Conservation (phyloP, 1,284 basidiomycete genomes). For the Apiotrichum porosum region DNA sequence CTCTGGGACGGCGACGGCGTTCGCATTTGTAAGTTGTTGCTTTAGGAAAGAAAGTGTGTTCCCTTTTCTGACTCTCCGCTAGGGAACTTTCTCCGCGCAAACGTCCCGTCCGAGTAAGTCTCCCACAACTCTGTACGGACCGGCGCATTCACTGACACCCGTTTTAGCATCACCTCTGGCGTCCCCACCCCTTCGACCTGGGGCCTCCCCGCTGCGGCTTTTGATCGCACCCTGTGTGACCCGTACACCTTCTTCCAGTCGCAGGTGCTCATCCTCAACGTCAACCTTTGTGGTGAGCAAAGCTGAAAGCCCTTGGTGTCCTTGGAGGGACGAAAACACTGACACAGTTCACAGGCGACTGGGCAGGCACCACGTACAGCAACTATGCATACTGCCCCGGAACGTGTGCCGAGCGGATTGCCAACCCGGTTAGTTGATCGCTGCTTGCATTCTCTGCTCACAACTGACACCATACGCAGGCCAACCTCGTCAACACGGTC, state of each 20-base stretch:
- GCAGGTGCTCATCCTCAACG: slow-evolving; percentile 66
- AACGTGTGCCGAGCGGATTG: slow-evolving; percentile 62
- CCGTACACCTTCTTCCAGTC: slow-evolving; percentile 63
- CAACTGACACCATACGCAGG: slow-evolving; percentile 14
- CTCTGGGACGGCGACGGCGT: slow-evolving; percentile 65
- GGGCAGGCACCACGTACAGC: slow-evolving; percentile 58
- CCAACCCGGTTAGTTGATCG: slow-evolving; percentile 51
- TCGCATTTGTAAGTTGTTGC: slow-evolving; percentile 56
- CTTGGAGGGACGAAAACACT: background rate
- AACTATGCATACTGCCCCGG: slow-evolving; percentile 59
- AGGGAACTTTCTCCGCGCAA: slow-evolving; percentile 61
- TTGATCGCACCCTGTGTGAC: slow-evolving; percentile 60
- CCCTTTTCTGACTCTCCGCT: slow-evolving; percentile 3
- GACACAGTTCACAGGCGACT: slow-evolving; percentile 54
- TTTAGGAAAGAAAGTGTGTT: no score
- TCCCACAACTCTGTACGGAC: background rate
- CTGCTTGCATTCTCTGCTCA: background rate
- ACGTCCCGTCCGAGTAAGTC: slow-evolving; percentile 61
- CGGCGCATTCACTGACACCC: background rate
- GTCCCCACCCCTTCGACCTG: slow-evolving; percentile 62
- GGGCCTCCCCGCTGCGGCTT: slow-evolving; percentile 65
- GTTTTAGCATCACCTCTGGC: slow-evolving; percentile 52
- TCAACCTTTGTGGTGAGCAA: slow-evolving; percentile 48
- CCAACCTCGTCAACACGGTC: slow-evolving; percentile 42
- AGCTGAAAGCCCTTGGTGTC: no score